Conservation (phyloP, 2,329 filamentous ascomycete species). For the Ascochyta pisi region DNA sequence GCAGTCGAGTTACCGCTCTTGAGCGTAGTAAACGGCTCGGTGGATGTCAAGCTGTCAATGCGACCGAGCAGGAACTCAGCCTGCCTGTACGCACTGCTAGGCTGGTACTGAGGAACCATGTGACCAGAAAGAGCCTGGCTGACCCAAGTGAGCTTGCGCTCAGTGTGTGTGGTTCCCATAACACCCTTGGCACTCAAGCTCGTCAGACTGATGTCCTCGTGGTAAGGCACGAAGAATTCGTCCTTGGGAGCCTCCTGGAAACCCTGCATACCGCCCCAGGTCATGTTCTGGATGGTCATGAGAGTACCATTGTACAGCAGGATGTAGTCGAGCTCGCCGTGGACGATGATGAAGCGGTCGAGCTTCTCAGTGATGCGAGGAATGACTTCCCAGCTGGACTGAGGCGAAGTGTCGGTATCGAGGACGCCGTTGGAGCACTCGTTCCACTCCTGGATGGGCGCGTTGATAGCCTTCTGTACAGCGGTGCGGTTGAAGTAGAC, state of each 20-base stretch:
- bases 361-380: constrained; percentile 76
- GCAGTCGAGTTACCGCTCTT: constrained; percentile 13
- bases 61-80: constrained; percentile 78
- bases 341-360: constrained; percentile 73
- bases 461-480: constrained; percentile 73
- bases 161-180: constrained; percentile 73
- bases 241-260: constrained; percentile 68
- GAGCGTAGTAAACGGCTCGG: constrained; percentile 40
- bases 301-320: constrained; percentile 73
- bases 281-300: constrained; percentile 80
- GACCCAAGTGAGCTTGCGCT: constrained; percentile 77
- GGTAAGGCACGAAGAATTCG: constrained; percentile 74
- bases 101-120: constrained; percentile 72
- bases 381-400: constrained; percentile 64
- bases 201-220: constrained; percentile 54
- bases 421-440: constrained; percentile 62
- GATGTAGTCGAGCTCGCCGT: constrained; percentile 74
- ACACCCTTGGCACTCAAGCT: constrained; percentile 68
- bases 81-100: constrained; percentile 72
- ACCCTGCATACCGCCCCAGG: constrained; percentile 74
- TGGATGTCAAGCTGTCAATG: constrained; percentile 61
- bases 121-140: constrained; percentile 71
- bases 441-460: constrained; percentile 63
- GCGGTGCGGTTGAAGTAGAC: constrained; percentile 76
- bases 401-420: constrained; percentile 60